Conservation (phyloP, 2,329 filamentous ascomycete species). For the Cercospora sp. region DNA sequence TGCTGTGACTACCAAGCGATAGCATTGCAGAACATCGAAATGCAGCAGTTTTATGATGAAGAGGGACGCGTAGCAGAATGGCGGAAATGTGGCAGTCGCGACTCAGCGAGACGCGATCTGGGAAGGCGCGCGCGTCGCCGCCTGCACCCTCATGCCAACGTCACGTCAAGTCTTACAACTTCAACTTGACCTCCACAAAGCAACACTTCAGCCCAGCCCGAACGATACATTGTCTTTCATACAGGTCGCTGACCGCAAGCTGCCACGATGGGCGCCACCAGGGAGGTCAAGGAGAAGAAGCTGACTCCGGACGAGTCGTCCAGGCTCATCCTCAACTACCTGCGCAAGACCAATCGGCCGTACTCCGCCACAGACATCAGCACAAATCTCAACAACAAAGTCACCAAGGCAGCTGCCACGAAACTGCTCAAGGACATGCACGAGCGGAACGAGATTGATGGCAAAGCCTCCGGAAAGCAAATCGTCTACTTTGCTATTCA, state of each 20-base stretch:
- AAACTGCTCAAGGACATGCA: slow-evolving; percentile 65
- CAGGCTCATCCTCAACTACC: slow-evolving; percentile 35
- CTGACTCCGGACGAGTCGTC: slow-evolving; percentile 36
- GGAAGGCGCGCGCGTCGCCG: slow-evolving; percentile 3
- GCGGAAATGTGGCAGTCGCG: not conserved
- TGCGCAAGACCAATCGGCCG: slow-evolving; percentile 37
- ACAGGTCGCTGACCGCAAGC: not conserved
- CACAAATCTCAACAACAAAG: slow-evolving; percentile 39
- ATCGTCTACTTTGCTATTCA: slow-evolving; percentile 60
- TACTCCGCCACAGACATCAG: slow-evolving; percentile 41
- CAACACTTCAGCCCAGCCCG: not conserved
- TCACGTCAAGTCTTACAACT: not conserved
- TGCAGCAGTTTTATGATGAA: not conserved
- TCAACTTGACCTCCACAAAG: not conserved
- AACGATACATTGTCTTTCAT: not conserved
- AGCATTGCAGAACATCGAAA: not conserved
- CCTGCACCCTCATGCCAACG: slow-evolving; percentile 6
- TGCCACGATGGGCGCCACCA: slow-evolving; percentile 36
- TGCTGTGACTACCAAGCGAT: slow-evolving; percentile 15
- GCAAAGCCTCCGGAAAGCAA: slow-evolving; percentile 60
- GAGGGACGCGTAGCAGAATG: not conserved
- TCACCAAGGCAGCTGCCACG: slow-evolving; percentile 53
- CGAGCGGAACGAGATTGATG: slow-evolving; percentile 60
- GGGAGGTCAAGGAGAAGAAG: slow-evolving; percentile 33
- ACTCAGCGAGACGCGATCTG: not conserved